Conservation (phyloP, 1,139 yeast species). For the Arxiozyma bovina region DNA sequence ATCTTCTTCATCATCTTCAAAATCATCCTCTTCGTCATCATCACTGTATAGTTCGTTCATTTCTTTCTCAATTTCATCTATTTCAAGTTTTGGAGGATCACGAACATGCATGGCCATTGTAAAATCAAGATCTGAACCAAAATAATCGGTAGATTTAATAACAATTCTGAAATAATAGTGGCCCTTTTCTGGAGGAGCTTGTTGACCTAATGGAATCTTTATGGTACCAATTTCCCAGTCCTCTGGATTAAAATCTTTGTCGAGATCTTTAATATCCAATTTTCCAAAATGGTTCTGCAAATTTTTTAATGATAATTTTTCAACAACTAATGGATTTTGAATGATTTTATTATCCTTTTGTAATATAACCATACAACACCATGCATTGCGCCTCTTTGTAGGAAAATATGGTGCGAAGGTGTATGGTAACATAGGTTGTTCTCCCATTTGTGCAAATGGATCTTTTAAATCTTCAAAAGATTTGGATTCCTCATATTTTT, state of each 20-base stretch:
- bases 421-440: slow-evolving; percentile 57
- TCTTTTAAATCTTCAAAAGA: slow-evolving; percentile 59
- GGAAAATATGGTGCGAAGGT: slow-evolving; percentile 75
- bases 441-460: slow-evolving; percentile 57
- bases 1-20: slow-evolving; percentile 41
- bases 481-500: slow-evolving; percentile 42
- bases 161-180: slow-evolving; percentile 55
- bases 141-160: slow-evolving; percentile 58
- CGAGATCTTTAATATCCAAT: slow-evolving; percentile 23
- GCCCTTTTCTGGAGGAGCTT: slow-evolving; percentile 64
- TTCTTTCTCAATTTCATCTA: slow-evolving; percentile 24
- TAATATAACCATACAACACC: slow-evolving; percentile 60
- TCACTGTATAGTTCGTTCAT: slow-evolving; percentile 11
- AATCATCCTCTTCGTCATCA: slow-evolving; percentile 35
- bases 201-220: slow-evolving; percentile 60
- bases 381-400: slow-evolving; percentile 40
- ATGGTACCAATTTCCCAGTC: slow-evolving; percentile 57
- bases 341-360: slow-evolving; percentile 74
- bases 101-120: slow-evolving; percentile 55
- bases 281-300: slow-evolving; percentile 25
- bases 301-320: slow-evolving; percentile 31
- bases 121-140: slow-evolving; percentile 62
- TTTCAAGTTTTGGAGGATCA: slow-evolving; percentile 37
- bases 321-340: slow-evolving; percentile 55
- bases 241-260: slow-evolving; percentile 32